Percentiles rank a stretch among this genome's conserved stretches.
Conservation (phyloP, 305 asterid genomes). For the Solanum chacoense region DNA sequence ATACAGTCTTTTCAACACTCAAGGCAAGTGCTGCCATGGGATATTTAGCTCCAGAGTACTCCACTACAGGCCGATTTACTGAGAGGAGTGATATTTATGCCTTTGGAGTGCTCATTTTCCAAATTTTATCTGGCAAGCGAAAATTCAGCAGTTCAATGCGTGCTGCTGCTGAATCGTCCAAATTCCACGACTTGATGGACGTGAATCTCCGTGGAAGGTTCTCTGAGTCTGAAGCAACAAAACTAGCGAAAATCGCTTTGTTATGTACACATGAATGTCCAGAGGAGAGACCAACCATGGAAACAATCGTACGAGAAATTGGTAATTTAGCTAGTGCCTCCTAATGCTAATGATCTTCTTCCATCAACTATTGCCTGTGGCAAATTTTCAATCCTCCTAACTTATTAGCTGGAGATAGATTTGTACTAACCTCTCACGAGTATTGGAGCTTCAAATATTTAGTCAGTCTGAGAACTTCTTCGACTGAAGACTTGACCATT, state of each 20-base stretch:
- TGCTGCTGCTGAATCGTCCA: constrained; percentile 39
- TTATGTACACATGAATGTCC: constrained; percentile 57
- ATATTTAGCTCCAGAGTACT: constrained; percentile 85
- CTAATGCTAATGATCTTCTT: background rate
- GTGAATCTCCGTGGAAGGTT: constrained; percentile 39
- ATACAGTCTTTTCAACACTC: constrained; percentile 68
- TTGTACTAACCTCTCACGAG: constrained; percentile 23
- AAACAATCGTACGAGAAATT: constrained; percentile 33
- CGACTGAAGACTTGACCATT: constrained; percentile 3
- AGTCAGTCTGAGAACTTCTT: constrained; percentile 2
- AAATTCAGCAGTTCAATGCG: constrained; percentile 29
- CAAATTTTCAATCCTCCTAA: constrained; percentile 1
- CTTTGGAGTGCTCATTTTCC: constrained; percentile 75
- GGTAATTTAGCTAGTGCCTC: constrained; percentile 6
- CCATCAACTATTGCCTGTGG: background rate
- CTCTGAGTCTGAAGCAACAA: constrained; percentile 37
- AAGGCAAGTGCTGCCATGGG: constrained; percentile 95
- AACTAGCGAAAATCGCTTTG: constrained; percentile 45
- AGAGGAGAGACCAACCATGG: constrained; percentile 70
- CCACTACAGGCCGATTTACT: constrained; percentile 73
- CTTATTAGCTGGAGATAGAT: constrained; percentile 10
- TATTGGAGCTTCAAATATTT: background rate
- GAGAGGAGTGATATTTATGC: constrained; percentile 83
- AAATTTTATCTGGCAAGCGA: constrained; percentile 66
- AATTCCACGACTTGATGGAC: constrained; percentile 48